Evolutionary conservation across 1,284 basidiomycete species (phyloP).

Genomic region (Pholiota adiposa): DNA sequence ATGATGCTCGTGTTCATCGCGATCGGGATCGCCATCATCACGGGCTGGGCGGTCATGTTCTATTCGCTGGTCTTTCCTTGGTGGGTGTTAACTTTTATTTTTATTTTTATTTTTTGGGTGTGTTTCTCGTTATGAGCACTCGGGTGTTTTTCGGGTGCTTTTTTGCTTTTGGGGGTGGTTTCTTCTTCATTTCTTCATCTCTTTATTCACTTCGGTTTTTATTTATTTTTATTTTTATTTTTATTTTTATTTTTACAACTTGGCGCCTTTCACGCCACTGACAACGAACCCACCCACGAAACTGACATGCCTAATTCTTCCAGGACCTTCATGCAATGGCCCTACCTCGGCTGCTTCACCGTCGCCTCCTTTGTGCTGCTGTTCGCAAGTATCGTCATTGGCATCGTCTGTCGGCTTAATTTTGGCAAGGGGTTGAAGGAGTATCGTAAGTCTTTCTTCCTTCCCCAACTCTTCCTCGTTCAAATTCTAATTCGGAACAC

Average conservation of each 20-base stretch:
- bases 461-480: not conserved
- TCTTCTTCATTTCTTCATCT: too few relatives aligned
- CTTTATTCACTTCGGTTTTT: not conserved
- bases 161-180: too few relatives aligned
- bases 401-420: constrained; percentile 44
- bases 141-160: too few relatives aligned
- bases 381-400: constrained; percentile 46
- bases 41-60: constrained; percentile 55
- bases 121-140: too few relatives aligned
- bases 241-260: not conserved
- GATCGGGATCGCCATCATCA: constrained; percentile 42
- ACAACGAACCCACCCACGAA: not conserved
- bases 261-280: too few relatives aligned
- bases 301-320: not conserved
- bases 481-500: constrained; percentile 33
- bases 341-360: constrained; percentile 53
- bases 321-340: constrained; percentile 59
- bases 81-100: constrained; percentile 26
- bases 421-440: constrained; percentile 54
- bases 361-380: constrained; percentile 52
- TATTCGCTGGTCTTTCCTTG: constrained; percentile 56
- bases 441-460: constrained; percentile 17
- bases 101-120: not conserved
- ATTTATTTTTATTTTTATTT: not conserved
- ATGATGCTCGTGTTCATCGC: constrained; percentile 49